These are phyloP conservation scores for Trichaptum fuscoviolaceum DNA, from an alignment of 768 basidiomycete genomes.

Conservation along the genomic window DNA sequence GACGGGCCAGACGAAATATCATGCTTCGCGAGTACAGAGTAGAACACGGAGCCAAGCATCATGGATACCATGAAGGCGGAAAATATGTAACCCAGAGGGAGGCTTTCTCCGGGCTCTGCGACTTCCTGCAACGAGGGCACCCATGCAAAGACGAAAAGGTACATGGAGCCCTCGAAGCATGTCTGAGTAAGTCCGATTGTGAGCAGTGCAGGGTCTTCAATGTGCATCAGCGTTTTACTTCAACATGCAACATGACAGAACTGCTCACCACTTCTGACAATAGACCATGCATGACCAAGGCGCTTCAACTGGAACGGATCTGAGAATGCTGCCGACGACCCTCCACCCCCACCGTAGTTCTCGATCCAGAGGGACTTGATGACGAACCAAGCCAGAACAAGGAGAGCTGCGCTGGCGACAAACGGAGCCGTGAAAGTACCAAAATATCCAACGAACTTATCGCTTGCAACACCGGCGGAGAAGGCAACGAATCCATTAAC, in stretches of 20 bases:
- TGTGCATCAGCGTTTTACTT: neutral
- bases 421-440: constrained; percentile 59
- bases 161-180: constrained; percentile 82
- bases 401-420: constrained; percentile 52
- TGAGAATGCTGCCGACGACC: constrained; percentile 16
- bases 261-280: constrained; percentile 45
- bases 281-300: constrained; percentile 49
- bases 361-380: constrained; percentile 60
- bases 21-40: constrained; percentile 34
- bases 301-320: constrained; percentile 50
- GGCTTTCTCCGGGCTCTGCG: constrained; percentile 31
- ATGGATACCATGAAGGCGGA: constrained; percentile 77
- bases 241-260: neutral
- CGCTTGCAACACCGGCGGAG: constrained; percentile 58
- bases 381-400: constrained; percentile 49
- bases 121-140: constrained; percentile 69
- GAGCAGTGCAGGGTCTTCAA: constrained; percentile 53
- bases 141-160: constrained; percentile 82
- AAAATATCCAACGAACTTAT: constrained; percentile 52
- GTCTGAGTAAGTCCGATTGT: constrained; percentile 70
- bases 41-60: constrained; percentile 74
- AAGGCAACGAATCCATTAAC: constrained; percentile 72
- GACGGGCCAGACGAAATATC: constrained; percentile 16
- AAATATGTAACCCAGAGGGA: constrained; percentile 77
- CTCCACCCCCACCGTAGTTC: constrained; percentile 55